These are phyloP conservation scores for Sporothrix schenckii DNA, from an alignment of 2,329 filamentous ascomycete species.

Conservation along the genomic window DNA sequence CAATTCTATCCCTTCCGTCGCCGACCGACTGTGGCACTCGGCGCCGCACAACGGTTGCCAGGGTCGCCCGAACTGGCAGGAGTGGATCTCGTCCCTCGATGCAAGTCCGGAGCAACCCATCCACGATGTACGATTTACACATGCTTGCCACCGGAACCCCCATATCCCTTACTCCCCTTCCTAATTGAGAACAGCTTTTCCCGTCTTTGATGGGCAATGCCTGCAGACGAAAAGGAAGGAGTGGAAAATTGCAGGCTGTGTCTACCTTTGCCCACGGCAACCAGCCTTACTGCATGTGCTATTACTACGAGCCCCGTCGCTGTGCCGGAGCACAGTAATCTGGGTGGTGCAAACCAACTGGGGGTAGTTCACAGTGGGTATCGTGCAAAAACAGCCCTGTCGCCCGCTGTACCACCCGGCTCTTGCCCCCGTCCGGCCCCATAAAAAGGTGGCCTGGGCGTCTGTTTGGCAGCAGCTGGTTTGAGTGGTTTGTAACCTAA, in stretches of 20 bases:
- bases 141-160: not conserved
- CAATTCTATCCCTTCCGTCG: not conserved
- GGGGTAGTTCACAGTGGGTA: not conserved
- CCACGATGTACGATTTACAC: too few relatives aligned
- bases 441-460: slow-evolving; percentile 24
- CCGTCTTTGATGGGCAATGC: not conserved
- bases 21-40: slow-evolving; percentile 12
- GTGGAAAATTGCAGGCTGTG: not conserved
- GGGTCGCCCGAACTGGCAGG: slow-evolving; percentile 21
- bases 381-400: slow-evolving; percentile 14
- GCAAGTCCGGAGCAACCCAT: not conserved
- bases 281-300: slow-evolving; percentile 24
- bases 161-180: slow-evolving; percentile 20
- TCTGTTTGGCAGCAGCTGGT: slow-evolving; percentile 25
- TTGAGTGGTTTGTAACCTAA: slow-evolving; percentile 31
- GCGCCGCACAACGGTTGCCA: slow-evolving; percentile 23
- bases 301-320: slow-evolving; percentile 10
- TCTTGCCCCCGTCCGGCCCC: not conserved
- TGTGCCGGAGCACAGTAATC: not conserved
- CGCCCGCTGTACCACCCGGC: not conserved
- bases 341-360: not conserved
- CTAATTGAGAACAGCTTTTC: not conserved
- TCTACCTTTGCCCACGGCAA: slow-evolving; percentile 22
- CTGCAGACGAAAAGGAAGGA: not conserved
- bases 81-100: slow-evolving; percentile 2